Evolutionary conservation across 2,329 filamentous ascomycete species (phyloP), one percentile per base, ranked within the genome.

Genomic region (Pseudogymnoascus sp.): DNA sequence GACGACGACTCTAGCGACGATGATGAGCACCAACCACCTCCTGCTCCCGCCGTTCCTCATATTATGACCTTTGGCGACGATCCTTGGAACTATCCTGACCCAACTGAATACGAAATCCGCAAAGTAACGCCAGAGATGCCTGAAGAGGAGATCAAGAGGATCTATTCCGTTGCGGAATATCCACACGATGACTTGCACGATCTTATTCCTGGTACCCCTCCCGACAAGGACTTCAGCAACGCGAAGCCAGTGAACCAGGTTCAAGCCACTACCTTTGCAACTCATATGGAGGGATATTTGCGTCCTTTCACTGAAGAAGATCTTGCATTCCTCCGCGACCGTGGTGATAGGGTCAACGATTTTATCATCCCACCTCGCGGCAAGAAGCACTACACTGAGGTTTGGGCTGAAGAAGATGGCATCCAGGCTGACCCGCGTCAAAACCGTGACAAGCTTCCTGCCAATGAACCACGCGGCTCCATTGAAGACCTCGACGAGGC

Each of bases 351-450:
- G 38, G 79, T 88, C 22, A 87, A 83, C 2, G 91, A 93, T 1
- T 98, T 97, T 70, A 79, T 93, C 38, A 91, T 96, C 75, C 92
- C 93, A 6, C 88, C 88, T 67, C 87, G 92, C 22, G 93, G 92
- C 53, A 89, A 90, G 74, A 88, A 87, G 69, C 89, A 91, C 71
- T 99, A 98, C 76, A 87, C 84, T 24, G 93, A 98, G 65, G 81
- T 93, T 8, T 99, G 95, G 95, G 89, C 91, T 0, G 92, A 96
- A 68, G 95, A 99, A 73, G 95, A 99, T 71, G 91, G 91, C 8
- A 81, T 84, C 59, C 89, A 91, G 80, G 82, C 87, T 38, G 82
- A 84, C 4, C 81, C 84, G 4, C 81, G 83, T 37, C 80, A 83
- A 65, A 80, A 81, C 24, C 80, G 82, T 41, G 87, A 91, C 63